A percentile compares a stretch with the other conserved stretches of the same genome.
Conservation (phyloP, 805 yeast species). For the Ogataea methylovora region DNA sequence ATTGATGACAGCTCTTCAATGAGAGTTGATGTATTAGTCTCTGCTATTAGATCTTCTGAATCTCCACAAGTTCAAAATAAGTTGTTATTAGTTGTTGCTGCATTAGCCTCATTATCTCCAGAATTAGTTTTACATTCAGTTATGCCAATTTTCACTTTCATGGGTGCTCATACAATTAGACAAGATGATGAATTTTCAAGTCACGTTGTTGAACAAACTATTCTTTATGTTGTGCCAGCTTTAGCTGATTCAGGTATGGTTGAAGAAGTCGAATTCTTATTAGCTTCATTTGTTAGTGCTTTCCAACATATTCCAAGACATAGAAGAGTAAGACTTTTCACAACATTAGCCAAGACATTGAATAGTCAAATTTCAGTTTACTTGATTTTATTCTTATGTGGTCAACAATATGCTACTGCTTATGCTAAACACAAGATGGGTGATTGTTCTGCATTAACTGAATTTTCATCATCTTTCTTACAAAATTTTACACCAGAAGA, state of each 20-base stretch:
- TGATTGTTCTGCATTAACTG: slow-evolving; percentile 62
- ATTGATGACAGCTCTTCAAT: slow-evolving; percentile 54
- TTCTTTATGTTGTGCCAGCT: slow-evolving; percentile 86
- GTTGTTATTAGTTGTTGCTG: slow-evolving; percentile 74
- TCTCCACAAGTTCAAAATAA: slow-evolving; percentile 96
- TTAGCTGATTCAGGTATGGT: slow-evolving; percentile 44
- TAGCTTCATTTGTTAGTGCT: slow-evolving; percentile 89
- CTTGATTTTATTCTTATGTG: slow-evolving; percentile 67
- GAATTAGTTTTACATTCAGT: slow-evolving; percentile 90
- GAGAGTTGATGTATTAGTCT: slow-evolving; percentile 85
- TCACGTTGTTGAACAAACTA: slow-evolving; percentile 87
- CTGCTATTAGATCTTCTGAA: slow-evolving; percentile 79
- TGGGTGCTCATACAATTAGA: slow-evolving; percentile 96
- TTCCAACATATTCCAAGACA: slow-evolving; percentile 95
- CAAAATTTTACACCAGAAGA: slow-evolving; percentile 61
- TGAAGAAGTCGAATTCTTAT: slow-evolving; percentile 74
- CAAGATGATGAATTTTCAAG: slow-evolving; percentile 96
- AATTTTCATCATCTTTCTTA: slow-evolving; percentile 65
- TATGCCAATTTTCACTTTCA: slow-evolving; percentile 98
- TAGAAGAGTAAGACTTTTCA: slow-evolving; percentile 80
- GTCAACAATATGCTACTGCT: slow-evolving; percentile 63
- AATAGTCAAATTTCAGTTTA: slow-evolving; percentile 63
- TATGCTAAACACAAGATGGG: slow-evolving; percentile 47
- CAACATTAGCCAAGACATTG: slow-evolving; percentile 69
- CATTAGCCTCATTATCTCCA: slow-evolving; percentile 82